Conservation (phyloP, 257 asterid species). For the Datura wrightii region DNA sequence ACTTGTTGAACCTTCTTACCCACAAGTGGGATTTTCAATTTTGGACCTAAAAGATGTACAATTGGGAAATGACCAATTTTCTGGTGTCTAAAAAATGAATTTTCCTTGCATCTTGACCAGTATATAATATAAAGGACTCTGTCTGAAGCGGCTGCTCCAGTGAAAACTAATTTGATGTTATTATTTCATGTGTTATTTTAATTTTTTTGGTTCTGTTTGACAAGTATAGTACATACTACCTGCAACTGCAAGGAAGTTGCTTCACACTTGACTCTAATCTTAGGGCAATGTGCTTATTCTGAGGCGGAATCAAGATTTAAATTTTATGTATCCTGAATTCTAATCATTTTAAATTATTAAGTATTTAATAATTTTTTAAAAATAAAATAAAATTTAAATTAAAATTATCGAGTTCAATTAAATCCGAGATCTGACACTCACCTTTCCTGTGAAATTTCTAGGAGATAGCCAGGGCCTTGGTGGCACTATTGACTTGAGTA, state of each 20-base stretch:
- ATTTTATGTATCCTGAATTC: neutral
- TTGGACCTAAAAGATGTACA: neutral
- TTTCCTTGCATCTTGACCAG: neutral
- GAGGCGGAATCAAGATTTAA: neutral
- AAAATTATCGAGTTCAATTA: neutral
- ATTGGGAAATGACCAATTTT: neutral
- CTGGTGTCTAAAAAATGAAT: slow-evolving; percentile 1
- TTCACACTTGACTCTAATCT: neutral
- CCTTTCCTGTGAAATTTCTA: neutral
- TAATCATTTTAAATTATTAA: neutral
- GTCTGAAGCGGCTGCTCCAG: neutral
- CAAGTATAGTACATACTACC: neutral
- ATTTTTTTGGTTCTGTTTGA: neutral
- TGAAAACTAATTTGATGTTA: neutral
- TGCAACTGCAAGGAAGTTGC: neutral
- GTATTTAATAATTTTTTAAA: neutral
- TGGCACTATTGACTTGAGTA: neutral
- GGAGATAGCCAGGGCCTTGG: neutral
- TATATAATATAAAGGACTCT: neutral
- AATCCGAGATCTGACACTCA: too few relatives aligned
- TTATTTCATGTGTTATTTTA: neutral
- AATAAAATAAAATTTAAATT: neutral
- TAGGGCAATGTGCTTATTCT: too few relatives aligned
- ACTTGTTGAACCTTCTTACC: slow-evolving; percentile 23
- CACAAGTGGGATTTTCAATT: slow-evolving; percentile 3